Base-by-base conservation (phyloP, 164 flowering plant genomes). In the Magnolia sinica region DNA sequence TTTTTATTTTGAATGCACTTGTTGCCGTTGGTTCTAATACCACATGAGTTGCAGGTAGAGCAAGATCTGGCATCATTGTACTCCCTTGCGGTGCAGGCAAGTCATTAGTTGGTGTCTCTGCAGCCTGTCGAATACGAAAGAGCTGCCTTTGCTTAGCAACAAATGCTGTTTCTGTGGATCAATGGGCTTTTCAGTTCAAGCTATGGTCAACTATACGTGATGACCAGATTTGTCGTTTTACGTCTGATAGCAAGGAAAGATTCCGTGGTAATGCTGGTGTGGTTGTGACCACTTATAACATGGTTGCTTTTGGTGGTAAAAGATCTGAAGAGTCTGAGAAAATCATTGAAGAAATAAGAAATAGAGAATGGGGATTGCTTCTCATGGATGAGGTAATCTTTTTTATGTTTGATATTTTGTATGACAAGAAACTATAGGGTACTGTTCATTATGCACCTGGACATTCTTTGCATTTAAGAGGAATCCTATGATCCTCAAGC, bases 1-100 rank as follows among this genome's bases (percentile, higher is more conserved):
- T 29, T 29, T 8, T 8, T 64, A n/a, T 4, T 29, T 68, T 29
- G 71, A 8, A 37, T 68, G 49, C 10, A 14, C 11, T 65, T 11
- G 22, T 68, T 14, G 51, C 31, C 50, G 18, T 66, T 19, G 29
- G 31, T 66, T 11, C 69, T 16, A 7, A 68, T 37, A 31, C n/a
- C 29, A 19, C 20, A 14, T 73, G 29, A 64, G 68, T 82, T 83
- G 74, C 91, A 96, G 98, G 99, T 68, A 90, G 98, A 87, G 98
- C 99, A 76, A 90, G 99, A 83, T 96, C 99, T 84, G 99, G 99
- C 50, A 94, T 96, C 82, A 96, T 96, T 79, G 98, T 96, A 24
- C 87, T 96, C 49, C 99, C 98, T 18, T 96, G 99, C 86, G 99
- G 99, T 82, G 99, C 99, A 29, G 99, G 99, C 72, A 96, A 96